Percentiles rank a stretch among this genome's conserved stretches.
Evolutionary conservation across 208 protist genomes (phyloP).

Genomic region (Angomonas ambiguus): DNA sequence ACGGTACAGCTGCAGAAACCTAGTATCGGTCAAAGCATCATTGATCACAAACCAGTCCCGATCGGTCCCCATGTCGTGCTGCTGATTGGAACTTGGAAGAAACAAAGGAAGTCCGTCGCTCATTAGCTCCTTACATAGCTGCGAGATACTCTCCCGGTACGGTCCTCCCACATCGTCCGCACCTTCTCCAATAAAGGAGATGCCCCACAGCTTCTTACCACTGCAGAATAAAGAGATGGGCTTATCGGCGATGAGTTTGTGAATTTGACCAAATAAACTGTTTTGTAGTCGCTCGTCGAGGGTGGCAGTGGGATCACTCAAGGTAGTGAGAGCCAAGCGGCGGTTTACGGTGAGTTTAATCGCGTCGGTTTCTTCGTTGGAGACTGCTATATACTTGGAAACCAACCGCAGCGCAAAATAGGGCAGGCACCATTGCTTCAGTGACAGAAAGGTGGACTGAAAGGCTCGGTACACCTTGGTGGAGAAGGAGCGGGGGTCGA

Average conservation of each 20-base stretch:
- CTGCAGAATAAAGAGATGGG: conserved; percentile 57
- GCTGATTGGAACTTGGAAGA: conserved; percentile 77
- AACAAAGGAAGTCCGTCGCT: conserved; percentile 77
- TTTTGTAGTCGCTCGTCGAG: conserved; percentile 41
- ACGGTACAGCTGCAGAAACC: conserved; percentile 73
- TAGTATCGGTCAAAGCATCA: conserved; percentile 31
- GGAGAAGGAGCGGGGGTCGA: not conserved
- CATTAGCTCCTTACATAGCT: conserved; percentile 90
- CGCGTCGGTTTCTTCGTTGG: conserved; percentile 47
- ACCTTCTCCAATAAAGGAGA: conserved; percentile 85
- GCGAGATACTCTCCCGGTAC: conserved; percentile 88
- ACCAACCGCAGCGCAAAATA: conserved; percentile 33
- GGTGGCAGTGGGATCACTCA: conserved; percentile 36
- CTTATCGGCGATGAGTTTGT: conserved; percentile 62
- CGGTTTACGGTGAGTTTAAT: conserved; percentile 82
- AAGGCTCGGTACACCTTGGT: not conserved
- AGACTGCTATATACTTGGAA: conserved; percentile 32
- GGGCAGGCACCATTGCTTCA: conserved; percentile 10
- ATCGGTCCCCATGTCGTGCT: conserved; percentile 56
- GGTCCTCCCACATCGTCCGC: conserved; percentile 92
- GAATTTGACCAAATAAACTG: conserved; percentile 88
- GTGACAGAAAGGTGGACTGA: not conserved
- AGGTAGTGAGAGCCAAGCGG: conserved; percentile 61
- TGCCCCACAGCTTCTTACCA: conserved; percentile 80
- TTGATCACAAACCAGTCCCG: conserved; percentile 81